Base-by-base conservation (phyloP, 2,329 filamentous ascomycete species). In the Conoideocrella luteorostrata region DNA sequence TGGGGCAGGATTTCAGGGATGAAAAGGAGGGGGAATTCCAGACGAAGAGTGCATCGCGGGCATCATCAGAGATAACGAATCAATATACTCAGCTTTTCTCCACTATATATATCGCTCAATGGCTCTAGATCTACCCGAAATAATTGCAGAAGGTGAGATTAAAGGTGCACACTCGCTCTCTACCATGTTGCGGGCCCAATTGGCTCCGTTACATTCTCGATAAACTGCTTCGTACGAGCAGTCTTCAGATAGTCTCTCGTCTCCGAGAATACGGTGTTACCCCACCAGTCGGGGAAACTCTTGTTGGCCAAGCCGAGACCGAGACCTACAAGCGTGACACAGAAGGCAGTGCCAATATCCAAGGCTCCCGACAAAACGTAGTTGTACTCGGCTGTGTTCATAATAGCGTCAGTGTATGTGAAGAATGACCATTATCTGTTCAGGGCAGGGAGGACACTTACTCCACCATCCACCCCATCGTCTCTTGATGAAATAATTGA, bases 311-410 rank as follows among this genome's bases (percentile, higher is more conserved):
- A 30, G 20, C 45, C 45, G 36, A 75, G 62, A 18, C 66, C 63
- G 13, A 76, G 57, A 12, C 48, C 52, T 50, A 76, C 73, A 26
- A 79, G 67, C 21, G 79, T 55, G 37, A 80, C 70, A n/a, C 72
- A 70, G 9, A 80, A 55, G 1, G 71, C 72, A 1, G 77, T 67
- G 17, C 75, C 77, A 36, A 72, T 70, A 41, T 79, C 76, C 23
- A 80, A 63, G 2, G 71, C 74, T 0, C 75, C 77, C 7, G 75
- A 77, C 0, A 76, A 65, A 41, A 78, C 66, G 46, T 78, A 80
- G 61, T 79, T 80, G 64, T 78, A 80, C 24, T 48, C 37, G 23
- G 21, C 48, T 50, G 37, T 5, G 20, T 7, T 5, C 12, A 29
- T 7, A 4, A 24, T 50, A 7, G 43, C 41, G 11, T 9, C 6